Evolutionary conservation across 148 eudicot species (phyloP).

Genomic region (Diospyros lotus): DNA sequence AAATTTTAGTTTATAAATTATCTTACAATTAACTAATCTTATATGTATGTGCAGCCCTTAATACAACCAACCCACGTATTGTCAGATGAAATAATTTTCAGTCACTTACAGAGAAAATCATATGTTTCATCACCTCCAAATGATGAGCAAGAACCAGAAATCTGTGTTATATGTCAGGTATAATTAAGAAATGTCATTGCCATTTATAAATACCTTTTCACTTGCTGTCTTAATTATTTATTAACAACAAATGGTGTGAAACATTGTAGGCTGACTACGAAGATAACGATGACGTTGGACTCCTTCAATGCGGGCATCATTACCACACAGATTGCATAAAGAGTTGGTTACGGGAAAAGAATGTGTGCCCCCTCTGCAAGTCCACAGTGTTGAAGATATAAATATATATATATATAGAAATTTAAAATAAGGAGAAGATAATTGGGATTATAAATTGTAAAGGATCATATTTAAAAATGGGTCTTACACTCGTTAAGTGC

Average conservation of each 20-base stretch:
- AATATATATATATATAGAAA: too few species aligned
- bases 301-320: constrained; percentile 7
- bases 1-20: too few species aligned
- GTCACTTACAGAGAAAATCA: neutral
- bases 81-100: constrained; percentile 2
- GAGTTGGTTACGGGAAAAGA: constrained; percentile 11
- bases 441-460: too few species aligned
- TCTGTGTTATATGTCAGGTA: constrained; percentile 8
- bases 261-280: constrained; percentile 4
- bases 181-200: neutral
- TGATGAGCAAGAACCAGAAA: constrained; percentile 5
- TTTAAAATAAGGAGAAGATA: too few species aligned
- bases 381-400: constrained; percentile 1
- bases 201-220: neutral
- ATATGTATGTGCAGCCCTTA: too few species aligned
- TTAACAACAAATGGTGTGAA: neutral
- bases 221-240: neutral
- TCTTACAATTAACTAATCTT: too few species aligned
- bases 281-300: neutral
- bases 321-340: constrained; percentile 12
- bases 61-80: neutral
- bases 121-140: neutral
- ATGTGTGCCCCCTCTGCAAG: constrained; percentile 11
- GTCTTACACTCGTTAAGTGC: too few species aligned
- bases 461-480: too few species aligned